A percentile compares a stretch with the other conserved stretches of the same genome.
Conservation (phyloP, 2,329 filamentous ascomycete species). For the Amphichorda felina region DNA sequence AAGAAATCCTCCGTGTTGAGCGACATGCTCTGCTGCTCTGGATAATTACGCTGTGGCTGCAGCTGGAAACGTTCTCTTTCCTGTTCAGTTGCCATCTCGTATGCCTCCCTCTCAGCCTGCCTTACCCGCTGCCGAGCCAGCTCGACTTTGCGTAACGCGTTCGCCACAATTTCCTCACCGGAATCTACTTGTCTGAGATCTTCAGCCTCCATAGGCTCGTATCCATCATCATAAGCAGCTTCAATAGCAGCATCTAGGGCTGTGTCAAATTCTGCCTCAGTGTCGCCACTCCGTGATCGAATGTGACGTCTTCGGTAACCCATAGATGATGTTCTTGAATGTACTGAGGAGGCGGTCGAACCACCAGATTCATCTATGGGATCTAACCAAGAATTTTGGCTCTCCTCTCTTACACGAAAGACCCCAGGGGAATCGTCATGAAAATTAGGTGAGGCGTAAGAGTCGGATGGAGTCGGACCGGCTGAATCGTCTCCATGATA, state of each 20-base stretch:
- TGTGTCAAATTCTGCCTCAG: conserved; percentile 85
- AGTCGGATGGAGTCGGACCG: conserved; percentile 20
- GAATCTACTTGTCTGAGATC: conserved; percentile 24
- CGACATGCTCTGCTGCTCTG: background rate
- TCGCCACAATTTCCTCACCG: conserved; percentile 34
- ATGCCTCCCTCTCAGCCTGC: conserved; percentile 59
- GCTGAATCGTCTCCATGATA: conserved; percentile 8
- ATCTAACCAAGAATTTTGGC: conserved; percentile 84
- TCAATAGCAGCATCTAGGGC: conserved; percentile 92
- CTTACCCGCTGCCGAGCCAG: conserved; percentile 64
- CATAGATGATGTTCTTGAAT: conserved; percentile 65
- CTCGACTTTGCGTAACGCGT: conserved; percentile 56
- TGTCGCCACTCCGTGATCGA: conserved; percentile 55
- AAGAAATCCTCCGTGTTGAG: conserved; percentile 40
- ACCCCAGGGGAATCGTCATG: background rate
- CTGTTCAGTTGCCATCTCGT: conserved; percentile 12
- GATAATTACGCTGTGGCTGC: background rate
- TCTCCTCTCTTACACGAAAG: conserved; percentile 44
- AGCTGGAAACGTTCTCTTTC: conserved; percentile 32
- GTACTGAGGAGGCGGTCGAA: conserved; percentile 67
- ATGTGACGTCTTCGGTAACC: conserved; percentile 59
- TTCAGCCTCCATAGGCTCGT: conserved; percentile 55
- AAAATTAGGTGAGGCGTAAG: conserved; percentile 7
- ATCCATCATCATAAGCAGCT: conserved; percentile 86
- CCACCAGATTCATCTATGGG: conserved; percentile 84